Evolutionary conservation across 2,329 filamentous ascomycete genomes (phyloP).

Genomic region (Fusarium floridanum): DNA sequence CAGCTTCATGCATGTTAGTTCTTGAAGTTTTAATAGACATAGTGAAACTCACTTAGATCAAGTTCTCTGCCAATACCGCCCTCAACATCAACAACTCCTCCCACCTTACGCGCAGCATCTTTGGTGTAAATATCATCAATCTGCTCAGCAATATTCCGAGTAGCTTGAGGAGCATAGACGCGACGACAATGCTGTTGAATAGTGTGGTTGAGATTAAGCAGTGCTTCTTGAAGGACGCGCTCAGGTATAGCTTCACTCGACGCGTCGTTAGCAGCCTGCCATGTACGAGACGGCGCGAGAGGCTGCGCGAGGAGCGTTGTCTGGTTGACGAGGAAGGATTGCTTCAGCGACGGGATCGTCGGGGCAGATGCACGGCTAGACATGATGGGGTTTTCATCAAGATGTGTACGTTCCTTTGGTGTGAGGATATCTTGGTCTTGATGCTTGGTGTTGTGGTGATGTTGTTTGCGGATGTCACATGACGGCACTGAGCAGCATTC

Average conservation of each 20-base stretch:
- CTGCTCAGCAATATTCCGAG: conserved; percentile 79
- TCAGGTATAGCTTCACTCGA: conserved; percentile 58
- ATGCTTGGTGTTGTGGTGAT: conserved; percentile 3
- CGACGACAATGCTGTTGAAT: conserved; percentile 75
- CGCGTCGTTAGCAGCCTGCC: conserved; percentile 62
- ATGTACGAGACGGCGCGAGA: conserved; percentile 66
- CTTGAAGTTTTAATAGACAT: accelerated
- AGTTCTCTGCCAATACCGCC: conserved; percentile 54
- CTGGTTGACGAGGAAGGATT: conserved; percentile 72
- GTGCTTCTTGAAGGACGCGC: conserved; percentile 67
- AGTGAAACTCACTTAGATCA: conserved; percentile 58
- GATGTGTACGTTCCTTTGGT: background rate
- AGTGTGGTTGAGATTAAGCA: conserved; percentile 70
- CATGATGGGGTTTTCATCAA: conserved; percentile 7
- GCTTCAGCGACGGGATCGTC: conserved; percentile 73
- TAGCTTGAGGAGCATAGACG: conserved; percentile 77
- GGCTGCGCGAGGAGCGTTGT: conserved; percentile 73
- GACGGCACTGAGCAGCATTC: background rate
- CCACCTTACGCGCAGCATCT: conserved; percentile 56
- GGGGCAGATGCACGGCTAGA: conserved; percentile 52
- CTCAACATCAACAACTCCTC: conserved; percentile 53
- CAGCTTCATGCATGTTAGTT: conserved; percentile 49
- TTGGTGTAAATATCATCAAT: conserved; percentile 74
- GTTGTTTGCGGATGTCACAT: conserved; percentile 14
- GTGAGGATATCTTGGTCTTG: background rate